A percentile compares a stretch with the other conserved stretches of the same genome.
Conservation (phyloP, 768 basidiomycete genomes). For the Auriscalpium microsporum region DNA sequence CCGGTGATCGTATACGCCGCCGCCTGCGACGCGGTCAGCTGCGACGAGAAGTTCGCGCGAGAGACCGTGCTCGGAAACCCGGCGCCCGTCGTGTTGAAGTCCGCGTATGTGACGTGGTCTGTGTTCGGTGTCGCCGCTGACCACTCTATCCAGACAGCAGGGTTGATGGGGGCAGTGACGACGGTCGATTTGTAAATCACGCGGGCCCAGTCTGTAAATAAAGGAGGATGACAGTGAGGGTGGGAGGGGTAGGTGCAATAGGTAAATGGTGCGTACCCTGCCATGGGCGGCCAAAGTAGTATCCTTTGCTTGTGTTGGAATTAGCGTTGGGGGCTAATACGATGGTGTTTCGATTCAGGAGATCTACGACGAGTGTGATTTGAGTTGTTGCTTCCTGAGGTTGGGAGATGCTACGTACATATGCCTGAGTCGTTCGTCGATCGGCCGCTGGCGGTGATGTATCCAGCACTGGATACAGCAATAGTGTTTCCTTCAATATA, state of each 20-base stretch:
- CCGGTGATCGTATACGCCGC: background rate
- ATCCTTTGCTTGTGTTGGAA: slow-evolving; percentile 27
- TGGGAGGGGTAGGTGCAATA: too few relatives aligned
- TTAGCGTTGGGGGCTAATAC: slow-evolving; percentile 32
- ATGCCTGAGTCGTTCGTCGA: slow-evolving; percentile 35
- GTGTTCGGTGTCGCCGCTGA: slow-evolving; percentile 26
- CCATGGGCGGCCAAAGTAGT: slow-evolving; percentile 44
- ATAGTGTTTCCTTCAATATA: slow-evolving; percentile 45
- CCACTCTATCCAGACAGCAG: slow-evolving; percentile 41
- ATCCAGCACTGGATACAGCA: slow-evolving; percentile 35
- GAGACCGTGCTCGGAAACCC: slow-evolving; percentile 2
- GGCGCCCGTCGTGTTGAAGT: slow-evolving; percentile 3
- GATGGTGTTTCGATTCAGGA: slow-evolving; percentile 38
- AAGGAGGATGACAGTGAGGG: background rate
- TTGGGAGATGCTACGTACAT: slow-evolving; percentile 25
- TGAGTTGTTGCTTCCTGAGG: too few relatives aligned
- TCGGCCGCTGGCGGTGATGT: slow-evolving; percentile 41
- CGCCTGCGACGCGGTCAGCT: background rate
- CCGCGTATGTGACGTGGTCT: slow-evolving; percentile 36
- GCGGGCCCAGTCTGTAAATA: slow-evolving; percentile 31
- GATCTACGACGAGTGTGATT: slow-evolving; percentile 21
- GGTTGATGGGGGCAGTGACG: slow-evolving; percentile 32
- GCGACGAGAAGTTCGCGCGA: slow-evolving; percentile 2
- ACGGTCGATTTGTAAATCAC: slow-evolving; percentile 42
- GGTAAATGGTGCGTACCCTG: slow-evolving; percentile 22